A percentile compares a stretch with the other conserved stretches of the same genome.
Evolutionary conservation across 164 flowering plant genomes (phyloP).

Genomic region (Chloranthus sessilifolius): DNA sequence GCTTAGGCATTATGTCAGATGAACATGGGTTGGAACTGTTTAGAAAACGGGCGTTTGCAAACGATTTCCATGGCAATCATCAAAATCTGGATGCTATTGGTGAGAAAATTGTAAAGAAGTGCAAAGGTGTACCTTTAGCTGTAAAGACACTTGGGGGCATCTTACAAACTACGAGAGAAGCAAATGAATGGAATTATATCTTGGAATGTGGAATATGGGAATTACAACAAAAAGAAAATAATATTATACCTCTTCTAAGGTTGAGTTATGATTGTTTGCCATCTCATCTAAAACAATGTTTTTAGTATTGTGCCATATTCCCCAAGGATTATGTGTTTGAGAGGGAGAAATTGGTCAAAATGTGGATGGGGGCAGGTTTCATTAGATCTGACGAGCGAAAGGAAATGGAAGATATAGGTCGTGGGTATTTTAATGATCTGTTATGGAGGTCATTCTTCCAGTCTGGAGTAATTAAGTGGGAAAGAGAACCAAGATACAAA

Average conservation of each 20-base stretch:
- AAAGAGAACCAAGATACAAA: no score
- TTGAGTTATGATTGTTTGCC: constrained; percentile 54
- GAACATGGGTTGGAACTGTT: constrained; percentile 37
- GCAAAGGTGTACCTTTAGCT: constrained; percentile 52
- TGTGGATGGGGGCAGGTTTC: constrained; percentile 61
- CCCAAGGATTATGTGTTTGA: constrained; percentile 46
- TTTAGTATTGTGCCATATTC: constrained; percentile 39
- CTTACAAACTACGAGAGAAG: no score
- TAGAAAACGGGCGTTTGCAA: constrained; percentile 37
- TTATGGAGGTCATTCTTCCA: no score
- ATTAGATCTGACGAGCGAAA: no score
- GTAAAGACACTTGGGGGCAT: constrained; percentile 50
- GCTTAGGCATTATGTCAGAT: constrained; percentile 26
- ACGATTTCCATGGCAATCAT: constrained; percentile 19
- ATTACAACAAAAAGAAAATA: constrained; percentile 26
- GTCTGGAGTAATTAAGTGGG: no score
- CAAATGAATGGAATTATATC: constrained; percentile 44
- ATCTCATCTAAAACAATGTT: constrained; percentile 38
- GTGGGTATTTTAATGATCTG: no score
- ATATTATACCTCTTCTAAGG: constrained; percentile 35
- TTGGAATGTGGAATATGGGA: no score
- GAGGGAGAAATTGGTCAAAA: constrained; percentile 31
- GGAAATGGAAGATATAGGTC: no score
- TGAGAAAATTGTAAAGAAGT: constrained; percentile 43
- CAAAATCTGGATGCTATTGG: constrained; percentile 29